Evolutionary conservation across 306 rosid species (phyloP).

Genomic region (Quercus wislizeni): DNA sequence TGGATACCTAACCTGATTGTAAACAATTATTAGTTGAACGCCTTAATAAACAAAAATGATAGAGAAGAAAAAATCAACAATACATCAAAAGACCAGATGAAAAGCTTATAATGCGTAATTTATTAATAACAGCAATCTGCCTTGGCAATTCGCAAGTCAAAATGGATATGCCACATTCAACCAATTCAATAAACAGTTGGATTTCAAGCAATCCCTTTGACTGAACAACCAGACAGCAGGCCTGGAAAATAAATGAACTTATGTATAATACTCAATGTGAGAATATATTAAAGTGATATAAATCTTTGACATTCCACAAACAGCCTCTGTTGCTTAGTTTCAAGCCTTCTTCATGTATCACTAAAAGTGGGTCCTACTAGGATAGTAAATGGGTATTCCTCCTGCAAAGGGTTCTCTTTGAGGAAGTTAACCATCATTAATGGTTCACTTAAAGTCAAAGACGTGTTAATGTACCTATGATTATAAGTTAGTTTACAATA

Average conservation of each 20-base stretch:
- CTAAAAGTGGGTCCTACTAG: background rate
- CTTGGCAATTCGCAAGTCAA: background rate
- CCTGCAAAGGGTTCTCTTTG: background rate
- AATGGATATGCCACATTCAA: background rate
- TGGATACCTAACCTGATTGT: conserved; percentile 92
- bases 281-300: background rate
- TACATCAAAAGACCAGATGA: background rate
- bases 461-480: background rate
- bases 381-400: background rate
- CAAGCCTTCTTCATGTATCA: background rate
- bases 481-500: background rate
- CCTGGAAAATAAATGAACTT: background rate
- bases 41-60: conserved; percentile 8
- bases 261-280: background rate
- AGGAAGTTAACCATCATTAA: background rate
- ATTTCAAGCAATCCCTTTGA: background rate
- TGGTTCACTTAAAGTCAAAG: background rate
- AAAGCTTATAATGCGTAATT: background rate
- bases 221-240: background rate
- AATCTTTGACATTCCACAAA: background rate
- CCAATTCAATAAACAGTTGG: background rate
- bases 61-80: conserved; percentile 9
- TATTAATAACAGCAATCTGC: background rate
- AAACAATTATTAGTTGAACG: conserved; percentile 23
- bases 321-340: background rate